A percentile compares a stretch with the other conserved stretches of the same genome.
phyloP scores from a whole-genome alignment of 2,329 filamentous ascomycete genomes.

The Colletotrichum siamense region DNA sequence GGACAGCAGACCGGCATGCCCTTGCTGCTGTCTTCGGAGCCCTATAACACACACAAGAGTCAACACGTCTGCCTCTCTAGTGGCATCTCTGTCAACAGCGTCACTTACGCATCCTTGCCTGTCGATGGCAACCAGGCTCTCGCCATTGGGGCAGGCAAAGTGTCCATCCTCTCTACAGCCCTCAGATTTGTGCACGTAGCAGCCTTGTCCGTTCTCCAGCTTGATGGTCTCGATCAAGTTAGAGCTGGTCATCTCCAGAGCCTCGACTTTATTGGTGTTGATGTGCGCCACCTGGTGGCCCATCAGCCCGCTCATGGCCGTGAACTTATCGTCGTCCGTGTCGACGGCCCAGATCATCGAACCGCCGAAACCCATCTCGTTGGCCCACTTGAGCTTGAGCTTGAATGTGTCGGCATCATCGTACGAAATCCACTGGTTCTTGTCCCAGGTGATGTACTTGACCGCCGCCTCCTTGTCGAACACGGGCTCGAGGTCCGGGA shows the following conservation, averaged over 20 bases:
- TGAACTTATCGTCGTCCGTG: background rate
- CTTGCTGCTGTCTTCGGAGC: too few relatives aligned
- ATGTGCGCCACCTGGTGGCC: background rate
- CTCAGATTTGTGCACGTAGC: too few relatives aligned
- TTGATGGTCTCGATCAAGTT: too few relatives aligned
- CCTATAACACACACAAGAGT: too few relatives aligned
- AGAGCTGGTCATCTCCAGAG: too few relatives aligned
- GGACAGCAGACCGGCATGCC: too few relatives aligned
- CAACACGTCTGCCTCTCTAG: too few relatives aligned
- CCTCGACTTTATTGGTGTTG: background rate
- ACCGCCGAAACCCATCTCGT: slow-evolving; percentile 33
- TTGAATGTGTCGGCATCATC: background rate
- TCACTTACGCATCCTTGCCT: too few relatives aligned
- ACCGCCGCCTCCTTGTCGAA: slow-evolving; percentile 33
- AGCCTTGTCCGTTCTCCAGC: background rate
- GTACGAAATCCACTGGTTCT: slow-evolving; percentile 45
- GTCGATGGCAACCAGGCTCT: too few relatives aligned
- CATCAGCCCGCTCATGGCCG: background rate
- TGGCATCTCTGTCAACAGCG: too few relatives aligned
- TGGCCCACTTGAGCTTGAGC: slow-evolving; percentile 28
- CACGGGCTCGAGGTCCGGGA: slow-evolving; percentile 23
- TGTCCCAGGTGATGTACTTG: slow-evolving; percentile 36
- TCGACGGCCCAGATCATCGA: slow-evolving; percentile 35
- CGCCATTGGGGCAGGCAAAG: too few relatives aligned
- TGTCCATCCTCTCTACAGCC: too few relatives aligned